phyloP scores from a whole-genome alignment of 768 basidiomycete species.

The Termitomyces bulborhizus region DNA sequence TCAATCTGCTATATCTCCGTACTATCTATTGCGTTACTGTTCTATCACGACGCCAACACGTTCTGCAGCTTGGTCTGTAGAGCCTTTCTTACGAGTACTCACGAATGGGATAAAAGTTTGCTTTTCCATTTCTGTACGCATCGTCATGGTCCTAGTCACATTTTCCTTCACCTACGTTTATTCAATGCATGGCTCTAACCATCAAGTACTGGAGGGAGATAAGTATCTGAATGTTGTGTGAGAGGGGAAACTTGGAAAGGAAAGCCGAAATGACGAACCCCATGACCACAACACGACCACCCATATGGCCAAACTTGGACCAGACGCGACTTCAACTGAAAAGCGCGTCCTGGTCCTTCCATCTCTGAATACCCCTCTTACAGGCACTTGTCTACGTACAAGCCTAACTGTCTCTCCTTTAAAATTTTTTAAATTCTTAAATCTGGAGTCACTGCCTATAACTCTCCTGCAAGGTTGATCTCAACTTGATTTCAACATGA shows the following conservation, averaged over 20 bases:
- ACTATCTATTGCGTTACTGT: constrained; percentile 12
- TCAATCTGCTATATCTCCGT: constrained; percentile 8
- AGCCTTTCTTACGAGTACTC: constrained; percentile 1
- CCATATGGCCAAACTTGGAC: constrained; percentile 26
- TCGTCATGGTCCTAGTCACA: constrained; percentile 4
- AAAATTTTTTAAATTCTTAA: constrained; percentile 4
- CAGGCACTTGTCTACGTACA: constrained; percentile 8
- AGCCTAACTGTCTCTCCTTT: constrained; percentile 14
- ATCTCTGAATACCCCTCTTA: constrained; percentile 4
- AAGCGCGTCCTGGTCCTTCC: constrained; percentile 17
- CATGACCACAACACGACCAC: constrained; percentile 15
- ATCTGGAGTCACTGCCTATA: constrained; percentile 12
- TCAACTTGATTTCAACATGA: constrained; percentile 22
- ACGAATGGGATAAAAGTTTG: constrained; percentile 2
- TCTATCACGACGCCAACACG: background rate
- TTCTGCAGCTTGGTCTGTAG: constrained; percentile 1
- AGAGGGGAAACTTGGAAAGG: constrained; percentile 2
- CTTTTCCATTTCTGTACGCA: background rate
- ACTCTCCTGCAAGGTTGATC: constrained; percentile 9
- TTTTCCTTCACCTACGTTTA: background rate
- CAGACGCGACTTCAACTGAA: constrained; percentile 35
- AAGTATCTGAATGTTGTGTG: background rate
- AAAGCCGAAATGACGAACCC: constrained; percentile 8
- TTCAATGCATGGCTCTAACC: background rate
- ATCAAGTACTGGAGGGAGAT: background rate